Evolutionary conservation across 805 yeast species (phyloP), one percentile per base, ranked within the genome.

Genomic region (Candida maris): DNA sequence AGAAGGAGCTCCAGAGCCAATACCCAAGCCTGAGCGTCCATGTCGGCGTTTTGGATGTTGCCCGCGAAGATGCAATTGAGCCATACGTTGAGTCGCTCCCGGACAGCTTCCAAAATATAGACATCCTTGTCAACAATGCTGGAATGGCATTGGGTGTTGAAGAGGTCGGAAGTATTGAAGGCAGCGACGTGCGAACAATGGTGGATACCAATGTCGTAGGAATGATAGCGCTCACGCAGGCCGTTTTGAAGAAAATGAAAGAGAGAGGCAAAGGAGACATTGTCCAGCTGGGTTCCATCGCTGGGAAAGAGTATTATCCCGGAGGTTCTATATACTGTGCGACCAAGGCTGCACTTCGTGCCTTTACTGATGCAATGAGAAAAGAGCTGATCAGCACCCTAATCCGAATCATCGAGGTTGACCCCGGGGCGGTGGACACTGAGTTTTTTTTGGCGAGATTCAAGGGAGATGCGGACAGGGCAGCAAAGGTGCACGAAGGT

Each of bases 311-410:
- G 41, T 74, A 83, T 4, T 79, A 80, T 56, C 82, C 84, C 5
- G 79, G 81, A 32, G 86, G 85, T 29, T 71, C 77, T n/a, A 74
- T 80, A 41, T 80, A 80, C 61, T 79, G 85, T 59, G 73, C 85
- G 14, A 74, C 84, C 37, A 80, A 80, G 59, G 79, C 83, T 10
- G 78, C 81, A 13, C 68, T 80, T 41, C 74, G 56, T 54, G 64
- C 79, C 3, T 80, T 81, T 57, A 65, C 81, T 16, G 32, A 39
- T n/a, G 19, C 38, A 9, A 22, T 44, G 28, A 30, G 48, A 27
- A 44, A 44, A 23, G 48, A 44, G 31, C 37, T 40, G 12, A 32
- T 38, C 10, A 41, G 37, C 29, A 83, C 94, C 15, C 74, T 73
- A 36, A 75, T 80, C 42, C 68, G 87, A 55, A 81, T 79, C 32